phyloP scores from a whole-genome alignment of 176 grass and related monocot species.

The Puya raimondii region DNA sequence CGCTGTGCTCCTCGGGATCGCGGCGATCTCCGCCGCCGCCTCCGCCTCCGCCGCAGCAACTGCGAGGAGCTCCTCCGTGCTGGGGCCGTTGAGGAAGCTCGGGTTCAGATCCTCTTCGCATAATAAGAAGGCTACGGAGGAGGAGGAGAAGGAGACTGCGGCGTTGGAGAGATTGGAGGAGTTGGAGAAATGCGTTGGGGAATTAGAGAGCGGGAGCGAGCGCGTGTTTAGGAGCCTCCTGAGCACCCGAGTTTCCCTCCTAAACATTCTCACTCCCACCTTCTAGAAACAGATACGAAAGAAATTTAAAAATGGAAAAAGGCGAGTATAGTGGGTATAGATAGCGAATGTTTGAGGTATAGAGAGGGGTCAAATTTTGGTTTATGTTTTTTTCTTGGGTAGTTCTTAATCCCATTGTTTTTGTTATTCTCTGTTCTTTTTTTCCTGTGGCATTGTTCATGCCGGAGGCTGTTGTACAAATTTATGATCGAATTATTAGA shows the following conservation, averaged over 20 bases:
- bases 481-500: too few relatives aligned
- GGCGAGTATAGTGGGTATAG: too few relatives aligned
- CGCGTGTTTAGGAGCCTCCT: conserved; percentile 40
- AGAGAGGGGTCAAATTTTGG: too few relatives aligned
- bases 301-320: too few relatives aligned
- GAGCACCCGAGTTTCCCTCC: conserved; percentile 37
- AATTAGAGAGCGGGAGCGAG: conserved; percentile 32
- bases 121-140: conserved; percentile 18
- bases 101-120: not conserved
- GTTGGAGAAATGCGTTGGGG: conserved; percentile 19
- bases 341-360: too few relatives aligned
- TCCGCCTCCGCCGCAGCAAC: not conserved
- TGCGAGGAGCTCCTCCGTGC: not conserved
- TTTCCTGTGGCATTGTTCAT: too few relatives aligned
- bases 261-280: conserved; percentile 50
- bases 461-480: too few relatives aligned
- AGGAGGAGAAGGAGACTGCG: conserved; percentile 10
- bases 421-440: too few relatives aligned
- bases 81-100: conserved; percentile 6
- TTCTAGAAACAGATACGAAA: conserved; percentile 15
- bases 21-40: not conserved
- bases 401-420: too few relatives aligned
- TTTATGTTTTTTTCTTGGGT: too few relatives aligned
- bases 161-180: conserved; percentile 12
- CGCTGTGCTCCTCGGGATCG: not conserved